phyloP scores from a whole-genome alignment of 106 monocot species.

The Chionographis japonica region DNA sequence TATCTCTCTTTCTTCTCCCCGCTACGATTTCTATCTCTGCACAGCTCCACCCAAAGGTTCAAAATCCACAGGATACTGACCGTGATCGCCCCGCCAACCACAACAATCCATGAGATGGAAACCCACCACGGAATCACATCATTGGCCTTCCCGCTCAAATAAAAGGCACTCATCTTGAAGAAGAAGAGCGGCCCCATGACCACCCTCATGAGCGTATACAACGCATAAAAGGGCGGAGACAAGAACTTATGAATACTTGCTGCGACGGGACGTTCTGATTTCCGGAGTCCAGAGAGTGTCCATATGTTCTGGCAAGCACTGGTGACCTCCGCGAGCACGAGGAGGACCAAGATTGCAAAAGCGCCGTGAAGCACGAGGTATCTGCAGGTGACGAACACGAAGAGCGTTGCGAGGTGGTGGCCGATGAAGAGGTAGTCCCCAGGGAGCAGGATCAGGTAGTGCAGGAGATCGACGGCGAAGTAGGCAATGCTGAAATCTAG shows the following conservation, averaged over 20 bases:
- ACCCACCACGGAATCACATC: conserved; percentile 79
- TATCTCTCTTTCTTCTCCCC: conserved; percentile 43
- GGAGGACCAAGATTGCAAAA: conserved; percentile 60
- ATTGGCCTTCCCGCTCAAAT: conserved; percentile 55
- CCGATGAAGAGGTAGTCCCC: conserved; percentile 81
- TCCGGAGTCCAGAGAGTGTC: conserved; percentile 71
- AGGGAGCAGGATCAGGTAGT: conserved; percentile 67
- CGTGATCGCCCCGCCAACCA: conserved; percentile 72
- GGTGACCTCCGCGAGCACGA: conserved; percentile 79
- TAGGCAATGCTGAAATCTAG: conserved; percentile 92
- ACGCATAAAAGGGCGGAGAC: conserved; percentile 64
- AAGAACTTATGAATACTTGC: conserved; percentile 37
- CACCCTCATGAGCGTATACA: conserved; percentile 71
- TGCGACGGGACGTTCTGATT: conserved; percentile 36
- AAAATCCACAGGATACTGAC: conserved; percentile 91
- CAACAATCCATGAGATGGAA: conserved; percentile 78
- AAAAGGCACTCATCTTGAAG: conserved; percentile 69
- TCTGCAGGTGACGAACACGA: conserved; percentile 88
- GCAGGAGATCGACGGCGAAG: conserved; percentile 79
- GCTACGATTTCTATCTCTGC: conserved; percentile 32
- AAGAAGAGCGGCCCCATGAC: conserved; percentile 78
- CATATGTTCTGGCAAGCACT: conserved; percentile 85
- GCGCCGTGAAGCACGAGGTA: conserved; percentile 69
- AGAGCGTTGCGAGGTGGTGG: conserved; percentile 96
- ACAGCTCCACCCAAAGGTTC: conserved; percentile 67